Conservation (phyloP, 192 early-diverging fungal species). For the Funneliformis mosseae region DNA sequence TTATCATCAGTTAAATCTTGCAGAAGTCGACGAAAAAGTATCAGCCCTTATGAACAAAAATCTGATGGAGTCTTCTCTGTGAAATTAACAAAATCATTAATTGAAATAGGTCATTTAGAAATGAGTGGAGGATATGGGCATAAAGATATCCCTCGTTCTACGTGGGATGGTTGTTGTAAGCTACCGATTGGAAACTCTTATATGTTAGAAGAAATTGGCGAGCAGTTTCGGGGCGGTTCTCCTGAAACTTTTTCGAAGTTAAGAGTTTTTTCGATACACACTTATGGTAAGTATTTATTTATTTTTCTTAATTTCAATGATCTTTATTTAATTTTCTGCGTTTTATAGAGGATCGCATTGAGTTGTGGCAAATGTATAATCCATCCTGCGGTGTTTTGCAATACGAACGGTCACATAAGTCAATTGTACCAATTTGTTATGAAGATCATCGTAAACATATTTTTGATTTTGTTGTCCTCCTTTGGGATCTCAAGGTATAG, state of each 20-base stretch:
- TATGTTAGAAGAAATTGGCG: constrained; percentile 21
- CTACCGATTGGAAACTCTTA: too few species aligned
- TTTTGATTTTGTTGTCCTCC: constrained; percentile 30
- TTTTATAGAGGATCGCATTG: constrained; percentile 26
- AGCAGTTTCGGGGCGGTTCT: constrained; percentile 19
- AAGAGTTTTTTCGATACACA: constrained; percentile 23
- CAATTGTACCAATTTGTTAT: constrained; percentile 30
- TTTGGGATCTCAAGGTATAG: constrained; percentile 30
- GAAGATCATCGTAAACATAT: constrained; percentile 26
- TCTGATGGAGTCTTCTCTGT: constrained; percentile 9
- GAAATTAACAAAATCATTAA: constrained; percentile 16
- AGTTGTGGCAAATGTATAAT: constrained; percentile 24
- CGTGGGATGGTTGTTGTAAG: too few species aligned
- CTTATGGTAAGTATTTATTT: constrained; percentile 19
- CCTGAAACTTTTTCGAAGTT: constrained; percentile 30
- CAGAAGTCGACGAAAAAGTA: constrained; percentile 1
- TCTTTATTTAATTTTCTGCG: too few species aligned
- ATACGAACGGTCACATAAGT: too few species aligned
- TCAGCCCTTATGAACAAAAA: constrained; percentile 18
- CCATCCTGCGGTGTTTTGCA: constrained; percentile 23
- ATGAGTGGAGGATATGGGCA: constrained; percentile 28
- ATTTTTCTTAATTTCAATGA: too few species aligned
- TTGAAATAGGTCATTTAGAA: constrained; percentile 28
- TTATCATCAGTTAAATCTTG: constrained; percentile 32
- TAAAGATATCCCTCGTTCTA: constrained; percentile 30